Evolutionary conservation across 352 stramenopile species (phyloP).

Genomic region (Aphanomyces cochlioides): DNA sequence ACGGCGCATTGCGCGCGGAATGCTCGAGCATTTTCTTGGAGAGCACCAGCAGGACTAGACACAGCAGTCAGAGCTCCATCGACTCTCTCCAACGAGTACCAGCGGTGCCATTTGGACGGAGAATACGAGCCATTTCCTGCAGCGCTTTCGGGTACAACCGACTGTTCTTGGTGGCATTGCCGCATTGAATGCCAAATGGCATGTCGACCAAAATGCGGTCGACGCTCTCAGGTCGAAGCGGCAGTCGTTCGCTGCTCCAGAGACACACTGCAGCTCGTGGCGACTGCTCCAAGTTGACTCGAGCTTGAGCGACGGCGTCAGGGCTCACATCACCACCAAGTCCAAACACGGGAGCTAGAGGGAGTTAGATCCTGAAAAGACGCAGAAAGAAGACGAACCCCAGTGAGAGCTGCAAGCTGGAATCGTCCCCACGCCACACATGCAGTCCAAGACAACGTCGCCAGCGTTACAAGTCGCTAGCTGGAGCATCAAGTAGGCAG

Average conservation of each 20-base stretch:
- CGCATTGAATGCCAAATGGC: slow-evolving; percentile 71
- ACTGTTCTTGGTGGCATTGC: slow-evolving; percentile 64
- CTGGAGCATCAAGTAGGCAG: slow-evolving; percentile 69
- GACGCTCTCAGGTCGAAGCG: slow-evolving; percentile 49
- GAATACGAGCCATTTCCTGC: slow-evolving; percentile 59
- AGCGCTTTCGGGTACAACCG: slow-evolving; percentile 76
- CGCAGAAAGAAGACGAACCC: not conserved
- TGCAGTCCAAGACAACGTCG: slow-evolving; percentile 73
- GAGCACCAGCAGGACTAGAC: slow-evolving; percentile 62
- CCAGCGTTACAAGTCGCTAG: slow-evolving; percentile 51
- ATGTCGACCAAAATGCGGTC: slow-evolving; percentile 74
- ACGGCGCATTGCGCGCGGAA: slow-evolving; percentile 25
- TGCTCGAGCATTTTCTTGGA: slow-evolving; percentile 70
- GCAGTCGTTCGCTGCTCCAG: slow-evolving; percentile 60
- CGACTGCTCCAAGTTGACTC: slow-evolving; percentile 40
- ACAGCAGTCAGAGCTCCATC: not conserved
- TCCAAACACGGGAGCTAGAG: slow-evolving; percentile 55
- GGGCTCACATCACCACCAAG: slow-evolving; percentile 64
- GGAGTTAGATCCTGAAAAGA: slow-evolving; percentile 9
- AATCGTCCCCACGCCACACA: slow-evolving; percentile 79
- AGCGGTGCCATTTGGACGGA: slow-evolving; percentile 51
- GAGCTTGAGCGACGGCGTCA: slow-evolving; percentile 51
- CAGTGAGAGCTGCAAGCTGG: slow-evolving; percentile 44
- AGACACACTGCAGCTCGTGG: slow-evolving; percentile 47
- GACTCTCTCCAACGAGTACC: slow-evolving; percentile 32